These are phyloP conservation scores for Blastobotrys proliferans DNA, from an alignment of 1,139 yeast species.

Conservation along the genomic window DNA sequence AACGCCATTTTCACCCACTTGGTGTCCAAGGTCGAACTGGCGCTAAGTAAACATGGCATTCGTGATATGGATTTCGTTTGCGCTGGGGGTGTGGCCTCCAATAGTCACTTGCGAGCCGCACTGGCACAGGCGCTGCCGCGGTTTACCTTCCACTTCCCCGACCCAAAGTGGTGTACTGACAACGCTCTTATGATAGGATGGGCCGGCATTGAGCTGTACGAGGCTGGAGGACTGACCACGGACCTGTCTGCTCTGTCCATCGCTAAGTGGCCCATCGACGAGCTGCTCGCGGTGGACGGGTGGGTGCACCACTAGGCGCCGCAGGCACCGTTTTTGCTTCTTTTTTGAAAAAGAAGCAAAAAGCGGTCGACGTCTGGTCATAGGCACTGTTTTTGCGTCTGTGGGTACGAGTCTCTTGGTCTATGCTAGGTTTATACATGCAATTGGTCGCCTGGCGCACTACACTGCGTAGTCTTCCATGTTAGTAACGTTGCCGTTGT, in stretches of 20 bases:
- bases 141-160: conserved; percentile 58
- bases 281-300: conserved; percentile 18
- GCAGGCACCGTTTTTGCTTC: too few species aligned
- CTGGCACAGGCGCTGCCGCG: conserved; percentile 39
- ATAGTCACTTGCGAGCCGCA: conserved; percentile 51
- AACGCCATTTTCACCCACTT: conserved; percentile 67
- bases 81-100: conserved; percentile 95
- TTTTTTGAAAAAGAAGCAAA: too few species aligned
- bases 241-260: conserved; percentile 54
- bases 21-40: conserved; percentile 55
- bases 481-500: conserved; percentile 7
- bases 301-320: too few species aligned
- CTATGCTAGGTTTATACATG: too few species aligned
- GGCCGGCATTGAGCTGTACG: conserved; percentile 88
- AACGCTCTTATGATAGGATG: conserved; percentile 97
- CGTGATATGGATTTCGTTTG: conserved; percentile 59
- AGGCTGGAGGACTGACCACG: conserved; percentile 44
- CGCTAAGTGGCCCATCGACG: conserved; percentile 64
- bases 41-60: conserved; percentile 31
- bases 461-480: conserved; percentile 1
- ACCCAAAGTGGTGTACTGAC: conserved; percentile 75
- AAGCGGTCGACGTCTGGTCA: too few species aligned
- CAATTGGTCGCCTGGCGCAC: too few species aligned
- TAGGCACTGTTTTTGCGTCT: too few species aligned
- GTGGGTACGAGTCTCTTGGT: too few species aligned